Conservation (phyloP, 2,329 filamentous ascomycete species). For the Scytalidium sp. region DNA sequence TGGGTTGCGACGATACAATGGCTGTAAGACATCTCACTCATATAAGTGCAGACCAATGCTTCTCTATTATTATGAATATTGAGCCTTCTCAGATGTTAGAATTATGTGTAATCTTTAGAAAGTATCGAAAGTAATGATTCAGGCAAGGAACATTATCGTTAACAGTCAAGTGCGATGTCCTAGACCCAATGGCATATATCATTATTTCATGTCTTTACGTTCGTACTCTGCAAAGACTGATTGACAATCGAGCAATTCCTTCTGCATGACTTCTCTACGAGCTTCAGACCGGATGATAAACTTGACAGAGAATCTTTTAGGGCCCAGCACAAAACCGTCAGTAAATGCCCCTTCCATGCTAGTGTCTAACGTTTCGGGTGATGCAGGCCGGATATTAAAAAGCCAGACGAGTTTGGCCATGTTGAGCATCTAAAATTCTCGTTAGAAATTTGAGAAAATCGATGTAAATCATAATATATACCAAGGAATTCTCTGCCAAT, state of each 20-base stretch:
- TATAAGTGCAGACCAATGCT: too few species aligned
- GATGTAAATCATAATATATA: neutral
- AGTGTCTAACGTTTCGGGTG: neutral
- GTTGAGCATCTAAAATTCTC: neutral
- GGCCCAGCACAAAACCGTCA: neutral
- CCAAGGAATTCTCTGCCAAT: slow-evolving; percentile 45
- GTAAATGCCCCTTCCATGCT: neutral
- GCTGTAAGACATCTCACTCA: too few species aligned
- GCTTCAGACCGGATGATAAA: neutral
- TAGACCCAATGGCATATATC: too few species aligned
- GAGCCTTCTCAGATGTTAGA: too few species aligned
- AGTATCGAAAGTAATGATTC: too few species aligned
- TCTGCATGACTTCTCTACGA: neutral
- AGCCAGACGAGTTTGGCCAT: neutral
- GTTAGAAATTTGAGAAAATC: neutral
- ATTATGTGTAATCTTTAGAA: too few species aligned
- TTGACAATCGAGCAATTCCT: neutral
- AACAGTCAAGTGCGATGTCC: too few species aligned
- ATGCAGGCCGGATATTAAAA: neutral
- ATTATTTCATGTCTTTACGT: too few species aligned
- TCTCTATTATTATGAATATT: too few species aligned
- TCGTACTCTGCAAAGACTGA: neutral
- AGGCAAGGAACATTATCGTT: too few species aligned
- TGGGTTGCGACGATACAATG: too few species aligned
- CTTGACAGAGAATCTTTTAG: neutral